Evolutionary conservation across 352 stramenopile species (phyloP).

Genomic region (Phytophthora pini): DNA sequence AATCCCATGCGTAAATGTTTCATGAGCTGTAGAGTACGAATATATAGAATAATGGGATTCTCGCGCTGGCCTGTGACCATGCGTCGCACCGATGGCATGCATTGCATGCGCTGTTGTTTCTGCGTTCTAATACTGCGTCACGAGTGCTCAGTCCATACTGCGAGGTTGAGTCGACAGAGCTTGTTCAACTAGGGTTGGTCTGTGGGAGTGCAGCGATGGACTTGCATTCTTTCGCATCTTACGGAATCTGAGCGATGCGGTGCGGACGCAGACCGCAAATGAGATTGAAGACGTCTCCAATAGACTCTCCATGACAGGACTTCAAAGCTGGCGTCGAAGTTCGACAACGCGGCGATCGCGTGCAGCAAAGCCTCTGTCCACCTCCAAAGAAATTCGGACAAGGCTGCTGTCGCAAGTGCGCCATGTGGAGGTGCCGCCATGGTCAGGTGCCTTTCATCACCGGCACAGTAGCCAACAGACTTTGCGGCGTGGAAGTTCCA

Average conservation of each 20-base stretch:
- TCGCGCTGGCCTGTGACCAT: constrained; percentile 15
- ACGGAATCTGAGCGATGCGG: no score
- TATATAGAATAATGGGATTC: constrained; percentile 37
- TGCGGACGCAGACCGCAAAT: no score
- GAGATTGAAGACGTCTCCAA: no score
- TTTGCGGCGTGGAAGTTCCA: no score
- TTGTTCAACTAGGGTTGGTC: neutral
- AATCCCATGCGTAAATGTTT: constrained; percentile 28
- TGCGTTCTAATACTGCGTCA: neutral
- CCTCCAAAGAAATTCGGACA: constrained; percentile 2
- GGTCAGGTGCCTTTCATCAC: no score
- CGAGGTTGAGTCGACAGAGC: neutral
- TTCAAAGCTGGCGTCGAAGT: no score
- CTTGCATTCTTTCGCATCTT: no score
- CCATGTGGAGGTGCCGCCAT: no score
- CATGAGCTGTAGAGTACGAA: constrained; percentile 40
- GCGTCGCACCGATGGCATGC: constrained; percentile 12
- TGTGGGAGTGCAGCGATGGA: no score
- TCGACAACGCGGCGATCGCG: constrained; percentile 9
- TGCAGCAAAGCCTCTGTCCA: constrained; percentile 8
- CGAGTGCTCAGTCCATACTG: neutral
- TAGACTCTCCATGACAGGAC: no score
- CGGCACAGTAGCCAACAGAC: no score
- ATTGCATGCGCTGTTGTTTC: constrained; percentile 5
- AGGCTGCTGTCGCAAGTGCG: no score